Evolutionary conservation across 495 filamentous ascomycete species (phyloP), one percentile per base, ranked within the genome.

Genomic region (Aspergillus sclerotiicarbonarius): DNA sequence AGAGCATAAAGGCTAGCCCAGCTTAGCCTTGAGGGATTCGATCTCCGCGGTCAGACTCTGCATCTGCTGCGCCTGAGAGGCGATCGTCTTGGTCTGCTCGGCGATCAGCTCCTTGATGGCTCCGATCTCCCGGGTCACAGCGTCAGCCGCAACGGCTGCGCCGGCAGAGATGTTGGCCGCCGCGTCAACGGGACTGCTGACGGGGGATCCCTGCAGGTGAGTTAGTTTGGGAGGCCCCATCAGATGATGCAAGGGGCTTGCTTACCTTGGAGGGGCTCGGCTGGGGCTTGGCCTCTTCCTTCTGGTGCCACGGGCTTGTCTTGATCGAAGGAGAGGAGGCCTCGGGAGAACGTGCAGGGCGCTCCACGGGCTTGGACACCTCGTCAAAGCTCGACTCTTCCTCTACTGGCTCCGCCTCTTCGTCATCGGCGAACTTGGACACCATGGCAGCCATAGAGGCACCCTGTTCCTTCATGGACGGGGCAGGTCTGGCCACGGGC

Each of bases 301-400:
- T 71, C 35, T 71, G 66, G 30, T 67, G 66, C 63, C 72, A 64
- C 6, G 72, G 69, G 57, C 66, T 74, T 53, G 55, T 41, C 53
- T 71, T 75, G 33, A 76, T 61, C 5, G 64, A 51, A 5, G 74
- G 69, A 0, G 72, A 72, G n/a, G 66, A 62, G n/a, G 68, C 29
- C 12, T 67, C 62, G n/a, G 62, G 35, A 13, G 74, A 61, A 35
- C 64, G 64, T 18, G 70, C 46, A 18, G 74, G 31, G 18, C 82
- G 82, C 60, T 87, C 83, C 12, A 77, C 65, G 0, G 84, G 80
- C 62, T 89, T 89, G n/a, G 87, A 62, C 18, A 91, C 79, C 63
- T 93, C 89, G 67, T 96, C 89, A 65, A 96, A 96, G 72, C 86
- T 89, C 5, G 89, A 91, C 12, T 82, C 79, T 46, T 91, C 89